phyloP scores from a whole-genome alignment of 2,329 filamentous ascomycete genomes.

The Atkinsonella hypoxylon region DNA sequence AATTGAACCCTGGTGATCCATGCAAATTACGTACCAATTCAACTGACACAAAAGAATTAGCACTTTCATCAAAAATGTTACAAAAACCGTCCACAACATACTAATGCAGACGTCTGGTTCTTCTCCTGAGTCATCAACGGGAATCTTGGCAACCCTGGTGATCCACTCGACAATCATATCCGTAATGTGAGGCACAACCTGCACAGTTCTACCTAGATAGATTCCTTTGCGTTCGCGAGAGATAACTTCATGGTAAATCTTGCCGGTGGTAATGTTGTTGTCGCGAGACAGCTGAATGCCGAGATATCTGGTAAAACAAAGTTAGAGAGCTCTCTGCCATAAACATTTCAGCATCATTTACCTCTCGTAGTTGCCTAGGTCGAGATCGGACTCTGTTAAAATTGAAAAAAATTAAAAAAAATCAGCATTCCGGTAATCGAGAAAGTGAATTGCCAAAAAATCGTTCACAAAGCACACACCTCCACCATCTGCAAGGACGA shows the following conservation, averaged over 20 bases:
- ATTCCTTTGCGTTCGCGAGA: constrained; percentile 40
- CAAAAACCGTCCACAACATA: constrained; percentile 26
- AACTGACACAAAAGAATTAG: constrained; percentile 17
- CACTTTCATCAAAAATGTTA: neutral
- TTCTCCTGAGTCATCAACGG: constrained; percentile 72
- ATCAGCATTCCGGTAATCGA: no score
- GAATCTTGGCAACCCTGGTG: constrained; percentile 69
- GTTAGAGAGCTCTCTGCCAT: neutral
- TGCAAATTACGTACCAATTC: constrained; percentile 19
- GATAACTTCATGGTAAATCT: constrained; percentile 58
- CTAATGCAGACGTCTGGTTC: constrained; percentile 89
- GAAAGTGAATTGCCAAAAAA: no score
- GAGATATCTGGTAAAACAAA: constrained; percentile 43
- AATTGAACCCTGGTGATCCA: neutral
- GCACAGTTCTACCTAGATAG: constrained; percentile 82
- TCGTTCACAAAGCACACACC: constrained; percentile 17
- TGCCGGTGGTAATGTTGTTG: constrained; percentile 95
- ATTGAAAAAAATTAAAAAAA: neutral
- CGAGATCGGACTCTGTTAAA: constrained; percentile 32
- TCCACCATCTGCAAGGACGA: constrained; percentile 74
- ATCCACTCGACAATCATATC: constrained; percentile 91
- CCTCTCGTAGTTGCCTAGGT: constrained; percentile 46
- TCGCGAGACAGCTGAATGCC: constrained; percentile 71
- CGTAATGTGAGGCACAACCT: constrained; percentile 87
- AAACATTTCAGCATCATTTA: constrained; percentile 9